Evolutionary conservation across 257 asterid genomes (phyloP).

Genomic region (Gentiana dahurica): DNA sequence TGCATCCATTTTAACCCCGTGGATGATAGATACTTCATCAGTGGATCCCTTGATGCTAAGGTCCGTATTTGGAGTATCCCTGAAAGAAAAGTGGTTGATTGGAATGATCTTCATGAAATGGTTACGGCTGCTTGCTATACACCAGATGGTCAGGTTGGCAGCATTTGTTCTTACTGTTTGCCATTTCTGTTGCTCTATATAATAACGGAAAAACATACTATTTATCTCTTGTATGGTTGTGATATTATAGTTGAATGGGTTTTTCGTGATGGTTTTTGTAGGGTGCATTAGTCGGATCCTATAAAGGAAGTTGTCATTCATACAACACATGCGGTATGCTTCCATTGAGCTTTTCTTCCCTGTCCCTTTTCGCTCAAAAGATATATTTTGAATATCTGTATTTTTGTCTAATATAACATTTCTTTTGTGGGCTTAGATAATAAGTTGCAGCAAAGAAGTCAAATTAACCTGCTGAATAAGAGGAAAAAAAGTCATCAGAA

Average conservation of each 20-base stretch:
- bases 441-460: slow-evolving; percentile 66
- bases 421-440: slow-evolving; percentile 40
- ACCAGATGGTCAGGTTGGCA: slow-evolving; percentile 94
- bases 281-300: slow-evolving; percentile 96
- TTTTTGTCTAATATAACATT: slow-evolving; percentile 3
- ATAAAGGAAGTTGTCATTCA: slow-evolving; percentile 87
- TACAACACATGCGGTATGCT: slow-evolving; percentile 72
- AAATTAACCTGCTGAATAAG: slow-evolving; percentile 72
- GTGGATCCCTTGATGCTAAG: slow-evolving; percentile 96
- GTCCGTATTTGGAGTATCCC: slow-evolving; percentile 99
- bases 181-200: slow-evolving; percentile 9
- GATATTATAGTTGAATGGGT: slow-evolving; percentile 3
- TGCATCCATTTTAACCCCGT: slow-evolving; percentile 98
- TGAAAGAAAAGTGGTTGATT: slow-evolving; percentile 89
- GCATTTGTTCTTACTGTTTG: slow-evolving; percentile 9
- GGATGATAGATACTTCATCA: slow-evolving; percentile 93
- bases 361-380: slow-evolving; percentile 13
- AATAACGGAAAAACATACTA: slow-evolving; percentile 1
- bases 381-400: slow-evolving; percentile 8
- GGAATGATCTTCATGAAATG: slow-evolving; percentile 98
- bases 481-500: slow-evolving; percentile 92
- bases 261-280: slow-evolving; percentile 27
- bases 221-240: not conserved
- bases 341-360: slow-evolving; percentile 13
- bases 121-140: slow-evolving; percentile 99